Evolutionary conservation across 441 rosid species (phyloP), one percentile per base, ranked within the genome.

Genomic region (Arabidopsis lyrata): DNA sequence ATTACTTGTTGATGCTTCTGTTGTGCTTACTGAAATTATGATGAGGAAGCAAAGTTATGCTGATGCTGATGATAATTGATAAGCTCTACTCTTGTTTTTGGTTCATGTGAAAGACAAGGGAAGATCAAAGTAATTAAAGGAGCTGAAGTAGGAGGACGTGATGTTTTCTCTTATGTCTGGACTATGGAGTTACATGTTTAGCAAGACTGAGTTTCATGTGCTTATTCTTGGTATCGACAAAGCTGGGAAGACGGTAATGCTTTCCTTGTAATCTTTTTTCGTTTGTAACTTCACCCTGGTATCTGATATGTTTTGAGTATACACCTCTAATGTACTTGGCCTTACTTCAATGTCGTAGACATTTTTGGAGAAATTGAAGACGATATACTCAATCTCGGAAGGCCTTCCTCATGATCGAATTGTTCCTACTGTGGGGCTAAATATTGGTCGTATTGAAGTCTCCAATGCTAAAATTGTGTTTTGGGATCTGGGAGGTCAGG

Each of bases 401-500:
- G 95, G 99, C 68, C 92, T 93, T 58, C 97, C 98, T 12, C 97
- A 93, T 72, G 99, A 95, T 85, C 90, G 94, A 65, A 93, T 93
- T 63, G 94, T 91, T 79, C 98, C 98, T 14, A 95, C 98, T 0
- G 98, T 95, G 62, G 99, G 99, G 18, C 89, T 95, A 8, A 95
- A 95, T 75, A 93, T 95, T 50, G 98, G 97, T 57, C 96, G 97
- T 32, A 78, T 90, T 35, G 97, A 93, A 90, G 87, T 84, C 65
- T 73, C 92, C 42, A 90, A 87, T 81, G 64, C 97, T 27, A 95
- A 95, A 82, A 93, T 95, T 22, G 87, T 95, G 56, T 91, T 93
- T 73, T 95, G 99, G 98, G 99, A 95, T 74, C 83, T 95, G 8
- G 99, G 99, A 45, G 99, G 99, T 75, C 98, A 95, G 95, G 99